Percentiles rank a stretch among this genome's conserved stretches.
These are phyloP conservation scores for Paramecium sexaurelia DNA, from an alignment of 73 alveolate genomes.

Conservation along the genomic window DNA sequence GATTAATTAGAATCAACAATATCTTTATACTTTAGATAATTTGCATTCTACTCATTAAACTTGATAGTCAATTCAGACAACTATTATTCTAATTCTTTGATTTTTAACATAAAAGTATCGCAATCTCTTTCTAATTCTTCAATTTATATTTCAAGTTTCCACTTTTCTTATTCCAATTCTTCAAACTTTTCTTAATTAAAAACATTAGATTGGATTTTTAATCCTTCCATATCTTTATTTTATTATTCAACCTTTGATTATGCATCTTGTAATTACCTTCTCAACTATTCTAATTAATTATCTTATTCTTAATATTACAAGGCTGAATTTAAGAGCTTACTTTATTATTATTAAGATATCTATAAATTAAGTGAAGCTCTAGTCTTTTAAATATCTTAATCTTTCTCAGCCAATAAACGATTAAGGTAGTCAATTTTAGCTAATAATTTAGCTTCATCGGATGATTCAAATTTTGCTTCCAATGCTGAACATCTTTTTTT, in stretches of 20 bases:
- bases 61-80: neutral
- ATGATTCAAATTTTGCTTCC: neutral
- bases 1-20: neutral
- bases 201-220: neutral
- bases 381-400: neutral
- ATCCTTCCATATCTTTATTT: neutral
- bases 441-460: neutral
- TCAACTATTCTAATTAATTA: neutral
- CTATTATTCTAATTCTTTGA: neutral
- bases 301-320: neutral
- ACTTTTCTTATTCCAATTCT: neutral
- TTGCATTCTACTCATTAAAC: neutral
- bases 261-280: neutral
- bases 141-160: slow-evolving; percentile 16
- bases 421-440: neutral
- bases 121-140: slow-evolving; percentile 22
- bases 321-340: neutral
- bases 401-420: neutral
- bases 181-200: slow-evolving; percentile 5
- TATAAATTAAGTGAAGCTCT: neutral
- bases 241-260: neutral
- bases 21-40: neutral
- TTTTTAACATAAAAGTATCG: neutral
- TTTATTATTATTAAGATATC: neutral
- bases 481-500: neutral